Base-by-base conservation (phyloP, 2,329 filamentous ascomycete species). In the Aureobasidium sp. region DNA sequence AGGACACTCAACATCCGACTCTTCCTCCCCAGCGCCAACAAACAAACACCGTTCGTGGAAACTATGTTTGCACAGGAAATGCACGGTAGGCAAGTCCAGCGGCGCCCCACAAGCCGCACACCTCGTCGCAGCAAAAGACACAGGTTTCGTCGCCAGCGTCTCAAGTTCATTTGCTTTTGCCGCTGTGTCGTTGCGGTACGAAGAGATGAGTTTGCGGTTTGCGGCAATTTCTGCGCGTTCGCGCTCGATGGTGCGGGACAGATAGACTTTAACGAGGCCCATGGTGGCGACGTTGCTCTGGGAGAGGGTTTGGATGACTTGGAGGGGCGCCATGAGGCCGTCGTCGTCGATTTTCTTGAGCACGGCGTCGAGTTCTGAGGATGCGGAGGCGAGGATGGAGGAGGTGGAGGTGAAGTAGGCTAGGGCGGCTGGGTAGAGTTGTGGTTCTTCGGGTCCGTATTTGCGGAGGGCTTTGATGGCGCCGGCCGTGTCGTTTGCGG, bases 11-110 rank as follows among this genome's bases (percentile, higher is more conserved):
- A 87, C 82, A 42, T 84, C 80, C 11, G 84, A 80, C 57, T 87
- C 86, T 25, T 83, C 80, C 3, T 77, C 76, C 3, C 72, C 74
- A 5, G 71, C 74, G 9, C 69, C 68, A 5, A 80, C 79, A 71
- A 90, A 89, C 45, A 99, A 78, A 74, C 93, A 99, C 49, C 90
- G 83, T 76, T 96, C 90, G 72, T 99, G 94, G 80, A 97, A 99
- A 64, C 88, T 92, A 74, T 99, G 94, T 74, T 96, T 96, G 79
- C 94, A 99, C 65, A 99, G 76, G 73, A 99, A 99, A 72, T 99
- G 94, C 52, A 99, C 92, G 0, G 87, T 90, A 0, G 94, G 94
- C 14, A 97, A 79, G 67, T 97, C 92, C 20, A 97, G 81, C 29
- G 84, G 82, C 41, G 86, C 83, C 17, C 85, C 86, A 73, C 94